Percentiles rank a stretch among this genome's conserved stretches.
Evolutionary conservation across 495 filamentous ascomycete genomes (phyloP).

Genomic region (Friedmanniomyces simplex): DNA sequence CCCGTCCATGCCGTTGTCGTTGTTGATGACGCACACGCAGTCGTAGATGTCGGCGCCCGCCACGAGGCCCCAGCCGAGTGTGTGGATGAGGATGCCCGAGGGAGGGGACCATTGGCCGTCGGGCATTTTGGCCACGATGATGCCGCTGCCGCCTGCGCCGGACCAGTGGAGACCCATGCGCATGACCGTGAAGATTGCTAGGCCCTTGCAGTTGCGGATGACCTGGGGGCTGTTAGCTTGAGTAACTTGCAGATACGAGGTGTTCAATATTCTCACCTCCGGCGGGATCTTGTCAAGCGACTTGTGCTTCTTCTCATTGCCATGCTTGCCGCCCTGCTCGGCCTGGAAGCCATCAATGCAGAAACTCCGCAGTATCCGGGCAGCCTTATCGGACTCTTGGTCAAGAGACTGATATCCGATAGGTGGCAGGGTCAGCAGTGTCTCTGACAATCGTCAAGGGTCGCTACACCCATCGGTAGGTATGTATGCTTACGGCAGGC

Average conservation of each 20-base stretch:
- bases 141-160: constrained; percentile 73
- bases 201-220: constrained; percentile 68
- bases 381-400: constrained; percentile 71
- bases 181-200: constrained; percentile 89
- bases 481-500: constrained; percentile 40
- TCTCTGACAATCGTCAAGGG: constrained; percentile 45
- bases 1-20: constrained; percentile 63
- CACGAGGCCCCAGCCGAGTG: constrained; percentile 69
- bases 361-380: constrained; percentile 67
- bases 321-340: constrained; percentile 39
- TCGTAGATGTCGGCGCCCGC: constrained; percentile 89
- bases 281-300: constrained; percentile 72
- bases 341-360: constrained; percentile 60
- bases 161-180: constrained; percentile 79
- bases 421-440: constrained; percentile 36
- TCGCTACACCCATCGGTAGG: too few relatives aligned
- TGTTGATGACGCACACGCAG: constrained; percentile 82
- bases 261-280: constrained; percentile 31
- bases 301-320: constrained; percentile 52
- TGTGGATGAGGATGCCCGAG: constrained; percentile 77
- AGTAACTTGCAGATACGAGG: neutral
- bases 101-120: constrained; percentile 84
- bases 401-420: constrained; percentile 62
- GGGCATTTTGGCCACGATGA: constrained; percentile 65
- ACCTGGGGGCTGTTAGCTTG: constrained; percentile 35